These are phyloP conservation scores for Apiospora malaysiana DNA, from an alignment of 2,329 filamentous ascomycete species.

Conservation along the genomic window DNA sequence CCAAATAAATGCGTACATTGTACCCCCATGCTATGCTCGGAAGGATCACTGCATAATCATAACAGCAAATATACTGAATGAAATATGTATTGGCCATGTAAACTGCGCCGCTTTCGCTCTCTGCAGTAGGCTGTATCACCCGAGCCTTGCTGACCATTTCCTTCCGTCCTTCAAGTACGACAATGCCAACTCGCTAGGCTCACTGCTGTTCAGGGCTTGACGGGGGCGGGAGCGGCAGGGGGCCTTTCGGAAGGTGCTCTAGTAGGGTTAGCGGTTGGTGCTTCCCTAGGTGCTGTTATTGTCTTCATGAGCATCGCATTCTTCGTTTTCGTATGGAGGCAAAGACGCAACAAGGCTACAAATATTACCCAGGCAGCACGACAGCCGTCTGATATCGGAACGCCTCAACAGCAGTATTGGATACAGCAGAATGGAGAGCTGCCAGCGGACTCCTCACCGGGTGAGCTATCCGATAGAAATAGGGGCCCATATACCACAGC, in stretches of 20 bases:
- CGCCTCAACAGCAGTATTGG: not conserved
- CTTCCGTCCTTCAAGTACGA: not conserved
- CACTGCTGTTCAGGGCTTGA: not conserved
- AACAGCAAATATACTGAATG: not conserved
- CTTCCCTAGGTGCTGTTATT: constrained; percentile 13
- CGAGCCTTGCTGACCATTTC: not conserved
- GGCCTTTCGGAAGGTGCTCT: constrained; percentile 20
- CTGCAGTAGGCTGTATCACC: not conserved
- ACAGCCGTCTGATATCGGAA: not conserved
- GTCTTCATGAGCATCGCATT: constrained; percentile 2
- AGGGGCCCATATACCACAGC: not conserved
- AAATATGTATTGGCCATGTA: not conserved
- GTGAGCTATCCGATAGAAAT: not conserved
- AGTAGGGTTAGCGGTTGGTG: constrained; percentile 20
- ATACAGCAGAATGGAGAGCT: not conserved
- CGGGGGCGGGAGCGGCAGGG: not conserved
- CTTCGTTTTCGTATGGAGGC: constrained; percentile 3
- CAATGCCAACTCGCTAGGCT: not conserved
- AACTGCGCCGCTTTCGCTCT: not conserved
- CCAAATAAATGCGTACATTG: no score
- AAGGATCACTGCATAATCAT: not conserved
- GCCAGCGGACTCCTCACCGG: not conserved
- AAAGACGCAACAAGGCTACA: not conserved
- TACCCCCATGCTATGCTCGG: no score
- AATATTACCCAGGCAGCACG: no score